A percentile compares a stretch with the other conserved stretches of the same genome.
phyloP scores from a whole-genome alignment of 2,329 filamentous ascomycete genomes.

The Pseudogymnoascus destructans region DNA sequence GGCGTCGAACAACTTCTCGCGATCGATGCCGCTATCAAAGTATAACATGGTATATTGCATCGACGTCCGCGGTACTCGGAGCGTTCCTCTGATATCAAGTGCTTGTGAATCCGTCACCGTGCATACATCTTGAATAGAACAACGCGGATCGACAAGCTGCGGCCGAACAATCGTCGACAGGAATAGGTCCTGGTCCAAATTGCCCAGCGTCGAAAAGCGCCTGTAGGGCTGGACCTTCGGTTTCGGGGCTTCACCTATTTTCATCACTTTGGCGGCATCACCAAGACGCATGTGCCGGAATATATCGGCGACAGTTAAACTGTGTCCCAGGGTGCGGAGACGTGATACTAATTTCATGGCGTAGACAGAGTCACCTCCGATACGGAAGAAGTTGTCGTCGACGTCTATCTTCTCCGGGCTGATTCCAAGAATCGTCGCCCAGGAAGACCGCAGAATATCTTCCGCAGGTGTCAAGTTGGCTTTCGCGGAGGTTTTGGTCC shows the following conservation, averaged over 20 bases:
- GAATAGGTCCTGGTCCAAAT: slow-evolving; percentile 25
- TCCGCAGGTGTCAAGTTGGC: slow-evolving; percentile 27
- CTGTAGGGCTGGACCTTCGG: slow-evolving; percentile 21
- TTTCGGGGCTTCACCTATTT: slow-evolving; percentile 20
- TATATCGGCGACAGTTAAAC: slow-evolving; percentile 31
- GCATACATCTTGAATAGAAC: slow-evolving; percentile 29
- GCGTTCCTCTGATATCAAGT: slow-evolving; percentile 31
- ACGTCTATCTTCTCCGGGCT: slow-evolving; percentile 21
- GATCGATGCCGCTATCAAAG: slow-evolving; percentile 24
- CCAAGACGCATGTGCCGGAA: slow-evolving; percentile 27
- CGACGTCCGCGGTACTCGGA: slow-evolving; percentile 26
- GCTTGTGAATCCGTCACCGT: slow-evolving; percentile 30
- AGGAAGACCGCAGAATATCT: slow-evolving; percentile 25
- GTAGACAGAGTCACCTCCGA: slow-evolving; percentile 28
- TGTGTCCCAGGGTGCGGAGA: slow-evolving; percentile 19
- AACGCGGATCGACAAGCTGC: slow-evolving; percentile 27
- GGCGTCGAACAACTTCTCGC: slow-evolving; percentile 18
- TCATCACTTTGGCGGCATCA: slow-evolving; percentile 23
- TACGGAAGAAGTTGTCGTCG: slow-evolving; percentile 30
- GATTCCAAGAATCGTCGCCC: slow-evolving; percentile 24
- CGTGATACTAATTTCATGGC: slow-evolving; percentile 35
- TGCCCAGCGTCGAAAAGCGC: slow-evolving; percentile 28
- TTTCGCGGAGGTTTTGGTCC: slow-evolving; percentile 24
- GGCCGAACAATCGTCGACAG: slow-evolving; percentile 27
- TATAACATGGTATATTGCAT: slow-evolving; percentile 29